A percentile compares a stretch with the other conserved stretches of the same genome.
Conservation (phyloP, 164 flowering plant genomes). For the Warburgia ugandensis region DNA sequence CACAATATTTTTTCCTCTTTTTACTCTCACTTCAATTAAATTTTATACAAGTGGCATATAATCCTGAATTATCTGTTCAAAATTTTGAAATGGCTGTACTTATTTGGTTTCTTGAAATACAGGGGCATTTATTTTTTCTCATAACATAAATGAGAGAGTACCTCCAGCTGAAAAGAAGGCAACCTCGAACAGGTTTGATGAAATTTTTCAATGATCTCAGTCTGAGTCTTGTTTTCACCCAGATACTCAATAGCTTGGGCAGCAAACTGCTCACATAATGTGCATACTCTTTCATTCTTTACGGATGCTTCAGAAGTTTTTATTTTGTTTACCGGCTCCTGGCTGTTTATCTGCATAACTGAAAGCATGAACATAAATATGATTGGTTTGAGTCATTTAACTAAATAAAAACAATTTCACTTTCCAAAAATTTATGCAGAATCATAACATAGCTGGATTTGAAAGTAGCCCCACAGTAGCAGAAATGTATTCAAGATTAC, state of each 20-base stretch:
- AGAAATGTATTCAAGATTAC: not conserved
- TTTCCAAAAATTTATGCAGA: not conserved
- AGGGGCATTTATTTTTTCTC: not conserved
- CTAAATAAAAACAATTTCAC: not conserved
- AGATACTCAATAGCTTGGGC: slow-evolving; percentile 56
- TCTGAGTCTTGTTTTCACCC: slow-evolving; percentile 54
- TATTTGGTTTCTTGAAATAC: not conserved
- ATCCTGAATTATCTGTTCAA: not conserved
- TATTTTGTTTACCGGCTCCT: slow-evolving; percentile 11
- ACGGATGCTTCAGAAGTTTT: slow-evolving; percentile 17
- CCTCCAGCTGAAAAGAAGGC: slow-evolving; percentile 51
- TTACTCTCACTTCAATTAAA: too few species aligned
- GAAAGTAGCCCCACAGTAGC: too few species aligned
- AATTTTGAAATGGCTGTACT: not conserved
- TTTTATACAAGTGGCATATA: too few species aligned
- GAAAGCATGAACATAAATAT: slow-evolving; percentile 6
- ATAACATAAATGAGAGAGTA: slow-evolving; percentile 4
- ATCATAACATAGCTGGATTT: too few species aligned
- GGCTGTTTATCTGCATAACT: slow-evolving; percentile 22
- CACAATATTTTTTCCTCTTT: too few species aligned
- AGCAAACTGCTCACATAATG: slow-evolving; percentile 57
- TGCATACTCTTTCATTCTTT: slow-evolving; percentile 41
- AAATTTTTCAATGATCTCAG: slow-evolving; percentile 46
- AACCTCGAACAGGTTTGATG: slow-evolving; percentile 50
- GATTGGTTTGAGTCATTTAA: slow-evolving; percentile 1